A percentile compares a stretch with the other conserved stretches of the same genome.
Evolutionary conservation across 176 grass and related monocot species (phyloP).

Genomic region (Ensete ventricosum): DNA sequence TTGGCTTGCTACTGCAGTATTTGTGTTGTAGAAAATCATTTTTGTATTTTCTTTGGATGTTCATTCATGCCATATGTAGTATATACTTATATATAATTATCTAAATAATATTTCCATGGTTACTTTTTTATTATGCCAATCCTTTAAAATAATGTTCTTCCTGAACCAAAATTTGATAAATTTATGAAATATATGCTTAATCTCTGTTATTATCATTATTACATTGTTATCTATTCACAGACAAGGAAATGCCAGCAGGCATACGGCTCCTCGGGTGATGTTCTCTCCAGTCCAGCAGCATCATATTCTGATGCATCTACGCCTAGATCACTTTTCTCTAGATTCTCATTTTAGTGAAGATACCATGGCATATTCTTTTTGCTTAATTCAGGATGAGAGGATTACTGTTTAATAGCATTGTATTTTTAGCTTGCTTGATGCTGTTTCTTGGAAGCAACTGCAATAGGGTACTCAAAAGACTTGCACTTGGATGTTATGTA

Average conservation of each 20-base stretch:
- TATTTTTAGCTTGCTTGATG: neutral
- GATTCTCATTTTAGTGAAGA: constrained; percentile 51
- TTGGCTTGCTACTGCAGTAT: neutral
- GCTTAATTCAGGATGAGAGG: neutral
- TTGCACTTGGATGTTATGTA: no score
- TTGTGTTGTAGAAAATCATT: neutral
- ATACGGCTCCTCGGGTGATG: constrained; percentile 44
- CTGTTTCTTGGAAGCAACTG: neutral
- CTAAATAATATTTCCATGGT: neutral
- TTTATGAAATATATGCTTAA: neutral
- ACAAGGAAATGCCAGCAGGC: constrained; percentile 79
- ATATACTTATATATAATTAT: neutral
- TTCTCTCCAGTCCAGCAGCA: constrained; percentile 27
- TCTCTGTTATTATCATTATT: neutral
- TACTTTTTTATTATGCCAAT: no score
- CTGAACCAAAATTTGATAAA: no score
- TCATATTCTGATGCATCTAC: constrained; percentile 45
- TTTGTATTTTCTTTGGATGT: neutral
- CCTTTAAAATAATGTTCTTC: no score
- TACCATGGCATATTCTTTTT: neutral
- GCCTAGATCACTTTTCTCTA: constrained; percentile 53
- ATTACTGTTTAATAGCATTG: neutral
- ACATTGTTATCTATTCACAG: constrained; percentile 19
- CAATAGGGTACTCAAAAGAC: no score
- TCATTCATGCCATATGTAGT: neutral